Base-by-base conservation (phyloP, 1,284 basidiomycete genomes). In the Anthracocystis setariae region DNA sequence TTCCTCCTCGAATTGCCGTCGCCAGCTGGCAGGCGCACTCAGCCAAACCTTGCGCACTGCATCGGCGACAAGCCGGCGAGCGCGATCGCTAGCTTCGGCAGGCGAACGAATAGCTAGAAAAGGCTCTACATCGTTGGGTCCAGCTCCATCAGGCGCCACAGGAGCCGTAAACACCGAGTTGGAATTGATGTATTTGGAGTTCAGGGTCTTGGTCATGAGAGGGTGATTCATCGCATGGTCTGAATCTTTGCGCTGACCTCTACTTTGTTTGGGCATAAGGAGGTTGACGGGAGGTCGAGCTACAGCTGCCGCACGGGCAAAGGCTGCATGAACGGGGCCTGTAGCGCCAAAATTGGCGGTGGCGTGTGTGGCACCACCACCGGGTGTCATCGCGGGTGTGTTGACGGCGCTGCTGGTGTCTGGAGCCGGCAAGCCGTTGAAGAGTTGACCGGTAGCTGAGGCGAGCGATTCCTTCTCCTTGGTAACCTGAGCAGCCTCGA, bases 11-110 rank as follows among this genome's bases (percentile, higher is more conserved):
- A 78, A 76, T 42, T 78, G 74, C n/a, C 66, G 61, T 40, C 78
- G 57, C 80, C 80, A 82, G 15, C 63, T 71, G 33, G 80, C 73
- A n/a, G 80, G 80, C 7, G 80, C 80, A 39, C 49, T 74, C 54
- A 65, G 42, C 80, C 80, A 82, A 0, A 79, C 69, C 52, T 77
- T 73, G 49, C 78, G 71, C 33, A 80, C 77, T 5, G 80, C 78
- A 55, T 80, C 75, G 10, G 77, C 78, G 12, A 82, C 72, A 24
- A 81, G 61, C 21, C 74, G 55, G 15, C 78, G 73, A 12, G 80
- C 80, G 5, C 78, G 65, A 32, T 80, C 80, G 8, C 49, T 66
- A 2, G 74, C 55, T 42, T 80, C 74, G 35, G 78, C 78, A 17
- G 77, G 74, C 4, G 72, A 76, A 17, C 78, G 74, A 40, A 79